Base-by-base conservation (phyloP, 768 basidiomycete species). In the Trametes meyenii region DNA sequence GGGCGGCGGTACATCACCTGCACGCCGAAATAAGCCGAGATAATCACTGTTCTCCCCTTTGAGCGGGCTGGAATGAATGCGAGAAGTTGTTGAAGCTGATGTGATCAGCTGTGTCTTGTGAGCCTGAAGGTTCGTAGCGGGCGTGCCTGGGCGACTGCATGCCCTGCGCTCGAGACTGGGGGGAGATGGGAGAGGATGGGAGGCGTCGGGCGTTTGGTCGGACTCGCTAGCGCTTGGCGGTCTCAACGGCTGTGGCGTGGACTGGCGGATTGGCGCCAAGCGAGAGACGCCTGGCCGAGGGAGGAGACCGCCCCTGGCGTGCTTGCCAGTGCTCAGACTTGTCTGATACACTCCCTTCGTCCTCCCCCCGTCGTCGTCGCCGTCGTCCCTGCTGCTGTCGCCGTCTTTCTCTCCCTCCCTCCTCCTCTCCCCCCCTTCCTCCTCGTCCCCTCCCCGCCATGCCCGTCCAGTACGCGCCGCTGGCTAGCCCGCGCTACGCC, bases 391-490 rank as follows among this genome's bases (percentile, higher is more conserved):
- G 50, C 38, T 33, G 29, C 50, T 44, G 23, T 55, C 19, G 46
- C 36, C 48, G 52, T 50, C 51, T 38, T 42, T 45, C 48, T 12
- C 14, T 12, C 39, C 14, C 21, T 16, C n/a, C 43, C 17, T 48
- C 26, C 44, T 60, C 48, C 48, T 13, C 52, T 43, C 42, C 19
- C 38, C 26, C 51, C 46, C 50, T 13, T 52, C 21, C 45, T 5
- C 42, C 42, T 50, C 54, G 29, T 23, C 57, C 36, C 55, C 16
- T 35, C 14, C 43, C 42, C 52, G 69, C 65, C 63, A 85, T 86
- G 81, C 73, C 81, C 65, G 73, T 74, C 35, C 78, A 79, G 36
- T 88, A 89, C 68, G 73, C 83, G 19, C 79, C 81, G 35, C 74
- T 88, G 19, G 79, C 81, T 49, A 82, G 80, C 69, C 77, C 74